Percentiles rank a stretch among this genome's conserved stretches.
Evolutionary conservation across 2,329 filamentous ascomycete genomes (phyloP).

Genomic region (Aureobasidium lini): DNA sequence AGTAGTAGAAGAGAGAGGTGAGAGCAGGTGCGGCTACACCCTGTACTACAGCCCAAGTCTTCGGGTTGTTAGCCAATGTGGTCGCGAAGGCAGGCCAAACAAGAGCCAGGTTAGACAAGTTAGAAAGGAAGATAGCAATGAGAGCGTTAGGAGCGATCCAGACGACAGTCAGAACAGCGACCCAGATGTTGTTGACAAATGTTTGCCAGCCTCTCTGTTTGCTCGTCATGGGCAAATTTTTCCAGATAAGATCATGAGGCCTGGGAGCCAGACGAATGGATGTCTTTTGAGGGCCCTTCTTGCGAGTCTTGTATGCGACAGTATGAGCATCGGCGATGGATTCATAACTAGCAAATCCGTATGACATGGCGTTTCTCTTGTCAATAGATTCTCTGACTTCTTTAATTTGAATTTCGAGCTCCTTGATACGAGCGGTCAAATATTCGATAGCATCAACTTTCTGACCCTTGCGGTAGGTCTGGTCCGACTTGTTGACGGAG

Average conservation of each 20-base stretch:
- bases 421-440: slow-evolving; percentile 73
- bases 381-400: slow-evolving; percentile 76
- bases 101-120: slow-evolving; percentile 68
- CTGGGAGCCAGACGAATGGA: slow-evolving; percentile 72
- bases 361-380: slow-evolving; percentile 78
- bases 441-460: slow-evolving; percentile 95
- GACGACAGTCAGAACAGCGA: slow-evolving; percentile 67
- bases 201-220: slow-evolving; percentile 62
- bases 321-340: slow-evolving; percentile 80
- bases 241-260: slow-evolving; percentile 92
- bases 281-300: slow-evolving; percentile 72
- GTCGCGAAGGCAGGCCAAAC: slow-evolving; percentile 71
- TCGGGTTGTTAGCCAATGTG: slow-evolving; percentile 55
- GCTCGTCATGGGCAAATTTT: slow-evolving; percentile 71
- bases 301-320: slow-evolving; percentile 73
- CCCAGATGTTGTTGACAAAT: slow-evolving; percentile 78
- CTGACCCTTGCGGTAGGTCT: slow-evolving; percentile 57
- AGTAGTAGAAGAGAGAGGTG: slow-evolving; percentile 77
- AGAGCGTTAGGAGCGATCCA: slow-evolving; percentile 92
- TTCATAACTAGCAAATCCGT: slow-evolving; percentile 90
- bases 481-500: slow-evolving; percentile 72
- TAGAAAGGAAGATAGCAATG: slow-evolving; percentile 89
- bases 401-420: slow-evolving; percentile 76
- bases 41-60: slow-evolving; percentile 79
- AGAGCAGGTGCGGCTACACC: slow-evolving; percentile 85